Conservation (phyloP, 805 yeast species). For the Metschnikowia aberdeeniae region DNA sequence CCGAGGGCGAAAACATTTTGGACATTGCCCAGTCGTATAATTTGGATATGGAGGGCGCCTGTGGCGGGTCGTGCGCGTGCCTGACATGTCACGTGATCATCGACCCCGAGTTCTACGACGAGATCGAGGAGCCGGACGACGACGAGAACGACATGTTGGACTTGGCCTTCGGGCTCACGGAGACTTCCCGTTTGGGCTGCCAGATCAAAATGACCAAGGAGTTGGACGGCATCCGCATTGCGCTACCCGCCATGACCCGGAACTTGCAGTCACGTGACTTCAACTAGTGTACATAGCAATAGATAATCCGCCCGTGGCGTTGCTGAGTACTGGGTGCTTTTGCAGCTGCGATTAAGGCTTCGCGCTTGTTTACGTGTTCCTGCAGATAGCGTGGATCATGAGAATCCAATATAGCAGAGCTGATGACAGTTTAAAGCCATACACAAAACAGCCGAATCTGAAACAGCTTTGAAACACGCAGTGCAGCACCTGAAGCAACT, state of each 20-base stretch:
- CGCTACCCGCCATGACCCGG: slow-evolving; percentile 96
- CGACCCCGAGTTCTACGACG: slow-evolving; percentile 91
- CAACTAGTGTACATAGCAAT: slow-evolving; percentile 26
- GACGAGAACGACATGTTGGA: slow-evolving; percentile 99
- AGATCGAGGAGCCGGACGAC: slow-evolving; percentile 90
- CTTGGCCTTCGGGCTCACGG: slow-evolving; percentile 94
- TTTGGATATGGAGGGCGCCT: slow-evolving; percentile 95
- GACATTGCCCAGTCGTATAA: slow-evolving; percentile 95
- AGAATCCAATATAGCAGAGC: too few relatives aligned
- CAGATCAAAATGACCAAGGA: slow-evolving; percentile 87
- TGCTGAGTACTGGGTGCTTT: too few relatives aligned
- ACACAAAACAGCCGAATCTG: neutral
- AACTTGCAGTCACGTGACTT: slow-evolving; percentile 84
- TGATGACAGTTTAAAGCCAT: too few relatives aligned
- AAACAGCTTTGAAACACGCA: neutral
- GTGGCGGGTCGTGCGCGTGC: slow-evolving; percentile 99
- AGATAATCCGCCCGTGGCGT: neutral
- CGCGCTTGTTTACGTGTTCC: too few relatives aligned
- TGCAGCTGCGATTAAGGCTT: too few relatives aligned
- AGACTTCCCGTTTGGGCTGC: slow-evolving; percentile 94
- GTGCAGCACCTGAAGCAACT: neutral
- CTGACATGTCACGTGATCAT: slow-evolving; percentile 96
- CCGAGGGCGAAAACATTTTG: slow-evolving; percentile 85
- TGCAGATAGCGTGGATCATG: too few relatives aligned
- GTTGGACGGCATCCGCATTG: slow-evolving; percentile 89